These are phyloP conservation scores for Pythium pyrilobum DNA, from an alignment of 352 stramenopile species.

Conservation along the genomic window DNA sequence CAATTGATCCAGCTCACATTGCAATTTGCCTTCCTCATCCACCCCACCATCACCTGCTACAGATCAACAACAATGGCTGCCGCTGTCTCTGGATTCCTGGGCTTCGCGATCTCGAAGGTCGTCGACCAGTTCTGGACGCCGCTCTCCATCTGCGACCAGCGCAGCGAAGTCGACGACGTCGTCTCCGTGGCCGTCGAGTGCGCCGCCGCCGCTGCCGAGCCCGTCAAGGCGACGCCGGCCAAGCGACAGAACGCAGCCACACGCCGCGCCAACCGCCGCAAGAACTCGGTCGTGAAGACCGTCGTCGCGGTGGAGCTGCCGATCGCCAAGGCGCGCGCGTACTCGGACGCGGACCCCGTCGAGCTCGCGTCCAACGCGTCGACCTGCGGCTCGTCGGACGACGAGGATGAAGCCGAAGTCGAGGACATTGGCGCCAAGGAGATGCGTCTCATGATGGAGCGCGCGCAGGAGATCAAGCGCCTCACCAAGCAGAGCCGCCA, in stretches of 20 bases:
- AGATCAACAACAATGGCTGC: slow-evolving; percentile 14
- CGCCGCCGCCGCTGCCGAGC: not conserved
- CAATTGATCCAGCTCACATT: slow-evolving; percentile 3
- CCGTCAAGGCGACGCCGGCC: slow-evolving; percentile 4
- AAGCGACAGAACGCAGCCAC: not conserved
- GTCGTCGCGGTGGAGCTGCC: slow-evolving; percentile 4
- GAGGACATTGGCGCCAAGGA: slow-evolving; percentile 30
- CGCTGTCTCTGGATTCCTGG: slow-evolving; percentile 22
- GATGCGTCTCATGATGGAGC: slow-evolving; percentile 32
- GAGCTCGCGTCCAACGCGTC: slow-evolving; percentile 27
- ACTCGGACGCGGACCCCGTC: slow-evolving; percentile 14
- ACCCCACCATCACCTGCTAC: not conserved
- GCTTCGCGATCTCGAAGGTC: slow-evolving; percentile 21
- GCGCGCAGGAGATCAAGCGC: slow-evolving; percentile 30
- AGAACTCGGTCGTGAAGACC: not conserved
- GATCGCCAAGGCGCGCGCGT: slow-evolving; percentile 13
- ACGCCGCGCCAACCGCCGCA: slow-evolving; percentile 13
- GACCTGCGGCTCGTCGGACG: slow-evolving; percentile 30
- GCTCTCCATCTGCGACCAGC: slow-evolving; percentile 2
- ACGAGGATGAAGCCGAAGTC: slow-evolving; percentile 21
- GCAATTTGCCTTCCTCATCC: slow-evolving; percentile 10
- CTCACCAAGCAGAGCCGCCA: slow-evolving; percentile 22
- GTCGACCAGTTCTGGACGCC: slow-evolving; percentile 23
- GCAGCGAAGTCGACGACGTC: not conserved
- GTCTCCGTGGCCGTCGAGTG: not conserved